These are phyloP conservation scores for Heterobasidion annosum DNA, from an alignment of 1,284 basidiomycete species.

Conservation along the genomic window DNA sequence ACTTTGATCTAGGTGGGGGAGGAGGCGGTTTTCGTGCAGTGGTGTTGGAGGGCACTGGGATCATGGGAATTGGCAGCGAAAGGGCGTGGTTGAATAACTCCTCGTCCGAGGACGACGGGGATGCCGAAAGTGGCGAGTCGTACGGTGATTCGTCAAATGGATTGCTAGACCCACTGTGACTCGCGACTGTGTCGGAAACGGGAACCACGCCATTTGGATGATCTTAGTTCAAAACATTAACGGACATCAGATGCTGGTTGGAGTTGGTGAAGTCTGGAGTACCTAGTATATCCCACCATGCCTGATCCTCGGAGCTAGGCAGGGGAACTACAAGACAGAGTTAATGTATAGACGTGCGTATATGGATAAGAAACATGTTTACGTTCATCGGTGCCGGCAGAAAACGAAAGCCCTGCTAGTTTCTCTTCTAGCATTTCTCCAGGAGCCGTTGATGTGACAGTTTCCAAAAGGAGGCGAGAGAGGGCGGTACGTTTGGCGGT, in stretches of 20 bases:
- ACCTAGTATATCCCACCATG: constrained; percentile 76
- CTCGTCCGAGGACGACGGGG: constrained; percentile 75
- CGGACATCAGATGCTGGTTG: neutral
- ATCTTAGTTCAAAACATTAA: constrained; percentile 28
- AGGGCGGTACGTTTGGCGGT: constrained; percentile 63
- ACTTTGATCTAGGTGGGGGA: constrained; percentile 7
- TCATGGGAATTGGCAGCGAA: constrained; percentile 52
- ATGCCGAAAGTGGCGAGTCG: constrained; percentile 57
- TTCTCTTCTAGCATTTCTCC: constrained; percentile 69
- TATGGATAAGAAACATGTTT: constrained; percentile 19
- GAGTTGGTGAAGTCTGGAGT: constrained; percentile 11
- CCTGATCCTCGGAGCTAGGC: constrained; percentile 64
- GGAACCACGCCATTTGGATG: constrained; percentile 56
- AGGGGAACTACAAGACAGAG: constrained; percentile 47
- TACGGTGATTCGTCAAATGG: constrained; percentile 64
- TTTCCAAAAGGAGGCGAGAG: constrained; percentile 60
- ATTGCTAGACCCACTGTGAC: constrained; percentile 33
- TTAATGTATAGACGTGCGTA: constrained; percentile 1
- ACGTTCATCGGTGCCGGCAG: constrained; percentile 30
- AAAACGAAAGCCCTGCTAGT: constrained; percentile 35
- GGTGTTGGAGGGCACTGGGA: constrained; percentile 25
- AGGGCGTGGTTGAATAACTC: constrained; percentile 68
- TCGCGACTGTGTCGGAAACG: constrained; percentile 28
- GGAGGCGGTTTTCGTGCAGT: constrained; percentile 20
- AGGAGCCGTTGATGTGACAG: constrained; percentile 45